Evolutionary conservation across 805 yeast genomes (phyloP).

Genomic region (Cyberlindnera mycetangii): DNA sequence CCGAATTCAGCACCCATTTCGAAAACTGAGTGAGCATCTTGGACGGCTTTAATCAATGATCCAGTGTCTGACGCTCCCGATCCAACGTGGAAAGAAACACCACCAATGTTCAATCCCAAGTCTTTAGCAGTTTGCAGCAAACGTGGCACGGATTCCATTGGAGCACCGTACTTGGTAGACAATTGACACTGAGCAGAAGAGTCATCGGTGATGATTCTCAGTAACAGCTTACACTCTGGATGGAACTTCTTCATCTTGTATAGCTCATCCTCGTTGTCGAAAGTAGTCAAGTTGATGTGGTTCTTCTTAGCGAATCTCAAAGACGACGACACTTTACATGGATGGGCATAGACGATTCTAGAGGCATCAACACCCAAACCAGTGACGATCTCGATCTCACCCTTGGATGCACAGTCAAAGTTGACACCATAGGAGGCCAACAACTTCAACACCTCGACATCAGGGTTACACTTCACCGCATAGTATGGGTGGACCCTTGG

Average conservation of each 20-base stretch:
- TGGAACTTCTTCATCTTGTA: constrained; percentile 65
- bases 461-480: constrained; percentile 93
- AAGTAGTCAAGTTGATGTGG: constrained; percentile 72
- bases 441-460: constrained; percentile 51
- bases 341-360: constrained; percentile 86
- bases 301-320: constrained; percentile 63
- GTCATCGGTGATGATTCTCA: constrained; percentile 89
- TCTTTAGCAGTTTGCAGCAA: constrained; percentile 61
- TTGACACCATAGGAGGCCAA: constrained; percentile 65
- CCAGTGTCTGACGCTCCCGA: constrained; percentile 81
- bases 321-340: constrained; percentile 86
- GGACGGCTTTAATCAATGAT: constrained; percentile 66
- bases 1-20: constrained; percentile 51
- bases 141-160: constrained; percentile 46
- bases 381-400: constrained; percentile 71
- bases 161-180: constrained; percentile 87
- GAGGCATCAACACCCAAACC: constrained; percentile 58
- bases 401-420: constrained; percentile 91
- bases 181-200: constrained; percentile 81
- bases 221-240: constrained; percentile 66
- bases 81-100: constrained; percentile 95
- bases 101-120: constrained; percentile 63
- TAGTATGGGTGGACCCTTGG: constrained; percentile 85
- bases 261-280: constrained; percentile 85
- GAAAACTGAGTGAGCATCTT: constrained; percentile 68